Evolutionary conservation across 805 yeast species (phyloP).

Genomic region (Zygosaccharomyces bailii): DNA sequence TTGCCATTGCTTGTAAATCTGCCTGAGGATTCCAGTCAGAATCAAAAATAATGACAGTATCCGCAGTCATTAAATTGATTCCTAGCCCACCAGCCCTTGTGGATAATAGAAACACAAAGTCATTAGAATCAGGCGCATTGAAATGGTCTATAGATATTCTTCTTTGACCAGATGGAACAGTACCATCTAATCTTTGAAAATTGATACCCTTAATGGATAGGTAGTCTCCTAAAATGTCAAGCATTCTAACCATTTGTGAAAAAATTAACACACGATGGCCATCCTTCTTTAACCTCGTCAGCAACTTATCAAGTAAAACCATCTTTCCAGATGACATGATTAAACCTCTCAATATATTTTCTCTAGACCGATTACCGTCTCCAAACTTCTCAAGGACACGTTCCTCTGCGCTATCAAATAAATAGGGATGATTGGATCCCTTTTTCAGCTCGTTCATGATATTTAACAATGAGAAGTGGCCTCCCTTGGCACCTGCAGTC

Average conservation of each 20-base stretch:
- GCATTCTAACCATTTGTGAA: conserved; percentile 95
- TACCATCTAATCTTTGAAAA: conserved; percentile 95
- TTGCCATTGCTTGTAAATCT: conserved; percentile 98
- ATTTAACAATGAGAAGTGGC: conserved; percentile 79
- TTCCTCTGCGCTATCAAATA: conserved; percentile 90
- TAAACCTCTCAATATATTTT: conserved; percentile 79
- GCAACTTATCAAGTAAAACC: conserved; percentile 88
- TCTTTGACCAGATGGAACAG: conserved; percentile 90
- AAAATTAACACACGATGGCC: conserved; percentile 95
- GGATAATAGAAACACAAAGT: conserved; percentile 82
- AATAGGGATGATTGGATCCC: conserved; percentile 95
- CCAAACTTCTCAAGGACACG: conserved; percentile 68
- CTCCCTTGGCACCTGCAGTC: conserved; percentile 74
- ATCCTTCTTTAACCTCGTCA: conserved; percentile 80
- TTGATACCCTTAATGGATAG: conserved; percentile 79
- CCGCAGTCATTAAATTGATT: conserved; percentile 98
- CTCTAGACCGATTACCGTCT: conserved; percentile 57
- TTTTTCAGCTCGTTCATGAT: conserved; percentile 95
- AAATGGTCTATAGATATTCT: conserved; percentile 94
- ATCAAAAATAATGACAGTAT: conserved; percentile 95
- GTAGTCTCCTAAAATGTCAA: conserved; percentile 93
- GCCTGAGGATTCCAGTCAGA: conserved; percentile 99
- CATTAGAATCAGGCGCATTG: conserved; percentile 89
- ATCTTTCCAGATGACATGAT: conserved; percentile 98
- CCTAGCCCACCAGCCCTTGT: conserved; percentile 99